Base-by-base conservation (phyloP, 257 asterid genomes). In the Salvia miltiorrhiza region DNA sequence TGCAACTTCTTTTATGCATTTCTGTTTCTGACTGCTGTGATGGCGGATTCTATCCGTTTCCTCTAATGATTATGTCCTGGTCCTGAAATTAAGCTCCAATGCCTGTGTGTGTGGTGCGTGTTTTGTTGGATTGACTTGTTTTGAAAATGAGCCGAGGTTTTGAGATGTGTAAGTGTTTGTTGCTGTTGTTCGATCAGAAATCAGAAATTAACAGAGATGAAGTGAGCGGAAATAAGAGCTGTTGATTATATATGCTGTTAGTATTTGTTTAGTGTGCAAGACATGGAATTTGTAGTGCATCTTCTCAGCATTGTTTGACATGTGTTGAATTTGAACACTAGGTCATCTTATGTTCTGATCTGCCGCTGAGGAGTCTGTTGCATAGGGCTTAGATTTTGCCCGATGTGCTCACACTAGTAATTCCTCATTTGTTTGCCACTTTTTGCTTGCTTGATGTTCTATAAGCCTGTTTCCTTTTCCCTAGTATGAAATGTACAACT, bases 1-100 rank as follows among this genome's bases (percentile, higher is more conserved):
- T 53, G 52, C 50, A 30, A 53, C 67, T 70, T 35, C 35, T 19
- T 23, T 54, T 23, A 20, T 43, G 61, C 61, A 23, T 58, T 55
- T 72, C 49, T 44, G 50, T 53, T 39, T 65, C 23, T 33, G 17
- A 73, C 35, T 73, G 65, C 50, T 28, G 13, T 47, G 26, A 49
- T 77, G 54, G 41, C 17, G 58, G 44, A 47, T 33, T 44, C 48
- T 55, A 8, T 63, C 5, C 10, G 64, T 59, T 70, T 23, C 48
- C 47, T 33, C 30, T 35, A 8, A 20, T 13, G 63, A 37, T 56
- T 37, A 17, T 61, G 52, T 52, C 32, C 10, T n/a, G 21, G 49
- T 41, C 11, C 60, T n/a, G 67, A 41, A 20, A 48, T 58, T 59
- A 44, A 35, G 24, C 30, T 74, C 62, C 63, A 49, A 11, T 40